Base-by-base conservation (phyloP, 345 rosid genomes). In the Hibiscus mutabilis region DNA sequence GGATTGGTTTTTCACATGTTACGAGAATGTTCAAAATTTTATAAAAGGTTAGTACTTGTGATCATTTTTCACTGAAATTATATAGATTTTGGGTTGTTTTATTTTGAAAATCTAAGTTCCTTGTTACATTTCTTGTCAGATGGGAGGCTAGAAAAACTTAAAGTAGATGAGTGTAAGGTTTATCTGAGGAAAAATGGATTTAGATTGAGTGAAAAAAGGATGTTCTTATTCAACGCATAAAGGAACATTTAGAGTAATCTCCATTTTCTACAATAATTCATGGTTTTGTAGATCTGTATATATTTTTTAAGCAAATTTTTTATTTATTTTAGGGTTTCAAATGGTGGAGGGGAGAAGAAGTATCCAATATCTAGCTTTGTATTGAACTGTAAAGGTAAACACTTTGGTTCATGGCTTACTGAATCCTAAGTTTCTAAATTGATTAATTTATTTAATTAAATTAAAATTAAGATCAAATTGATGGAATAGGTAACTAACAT, bases 211-310 rank as follows among this genome's bases (percentile, higher is more conserved):
- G 89, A 86, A 44, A 86, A 78, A 88, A 85, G 68, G 81, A 47
- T 51, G 74, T 65, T 0, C 84, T 86, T 33, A 70, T 83, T 74
- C 85, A 72, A 67, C 87, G 89, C 65, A 77, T 88, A 49, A 81
- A 74, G 79, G 88, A 88, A 76, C 89, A 88, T 77, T 77, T 51
- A 70, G 82, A 88, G 91, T 88, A 83, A 81, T 60, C 27, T 75
- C 67, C 31, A 35, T 25, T 29, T 71, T 70, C 76, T 69, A 46
- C 37, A 15, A 6, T 60, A 68, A 16, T 53, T 21, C 10, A 14
- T 61, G 19, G 14, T 9, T 69, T 71, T 52, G n/a, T 35, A 75
- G n/a, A n/a, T n/a, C n/a, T 2, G 31, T 37, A 6, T 52, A 31
- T 24, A 8, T 67, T n/a, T n/a, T n/a, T n/a, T n/a, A n/a, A n/a